Percentiles rank a stretch among this genome's conserved stretches.
These are phyloP conservation scores for Xylaria sp. DNA, from an alignment of 2,329 filamentous ascomycete species.

Conservation along the genomic window DNA sequence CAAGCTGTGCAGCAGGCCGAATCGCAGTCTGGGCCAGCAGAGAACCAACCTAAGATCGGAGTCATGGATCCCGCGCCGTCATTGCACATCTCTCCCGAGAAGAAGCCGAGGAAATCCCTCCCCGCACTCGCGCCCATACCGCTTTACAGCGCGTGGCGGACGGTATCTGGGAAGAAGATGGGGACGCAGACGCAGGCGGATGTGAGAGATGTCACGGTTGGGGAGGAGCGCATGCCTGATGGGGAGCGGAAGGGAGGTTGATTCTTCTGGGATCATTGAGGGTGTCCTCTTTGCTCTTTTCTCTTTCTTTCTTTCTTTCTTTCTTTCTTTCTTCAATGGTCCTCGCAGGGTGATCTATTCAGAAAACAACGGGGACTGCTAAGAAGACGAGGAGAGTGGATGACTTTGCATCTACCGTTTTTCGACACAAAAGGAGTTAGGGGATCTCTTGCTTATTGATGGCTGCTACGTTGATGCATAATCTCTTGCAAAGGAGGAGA, in stretches of 20 bases:
- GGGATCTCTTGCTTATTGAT: background rate
- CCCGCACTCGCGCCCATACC: constrained; percentile 22
- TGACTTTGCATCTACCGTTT: background rate
- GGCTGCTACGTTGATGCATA: background rate
- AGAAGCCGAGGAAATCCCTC: background rate
- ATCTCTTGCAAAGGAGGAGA: background rate
- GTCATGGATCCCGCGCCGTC: background rate
- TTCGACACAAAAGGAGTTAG: background rate
- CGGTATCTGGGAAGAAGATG: background rate
- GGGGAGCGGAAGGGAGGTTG: constrained; percentile 33
- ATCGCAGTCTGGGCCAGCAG: background rate
- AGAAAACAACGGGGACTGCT: too few species aligned
- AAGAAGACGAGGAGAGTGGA: background rate
- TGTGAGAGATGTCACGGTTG: background rate
- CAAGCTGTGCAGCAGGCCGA: background rate
- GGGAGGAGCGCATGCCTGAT: too few species aligned
- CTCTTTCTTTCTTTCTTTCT: background rate
- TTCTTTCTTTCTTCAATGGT: background rate
- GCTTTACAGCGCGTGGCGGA: background rate
- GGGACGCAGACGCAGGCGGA: background rate
- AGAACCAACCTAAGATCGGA: background rate
- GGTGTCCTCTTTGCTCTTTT: background rate
- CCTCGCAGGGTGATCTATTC: too few species aligned
- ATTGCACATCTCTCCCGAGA: too few species aligned
- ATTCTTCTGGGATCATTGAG: background rate